Evolutionary conservation across 1,284 basidiomycete species (phyloP), one percentile per base, ranked within the genome.

Genomic region (Microbotryum scabiosae): DNA sequence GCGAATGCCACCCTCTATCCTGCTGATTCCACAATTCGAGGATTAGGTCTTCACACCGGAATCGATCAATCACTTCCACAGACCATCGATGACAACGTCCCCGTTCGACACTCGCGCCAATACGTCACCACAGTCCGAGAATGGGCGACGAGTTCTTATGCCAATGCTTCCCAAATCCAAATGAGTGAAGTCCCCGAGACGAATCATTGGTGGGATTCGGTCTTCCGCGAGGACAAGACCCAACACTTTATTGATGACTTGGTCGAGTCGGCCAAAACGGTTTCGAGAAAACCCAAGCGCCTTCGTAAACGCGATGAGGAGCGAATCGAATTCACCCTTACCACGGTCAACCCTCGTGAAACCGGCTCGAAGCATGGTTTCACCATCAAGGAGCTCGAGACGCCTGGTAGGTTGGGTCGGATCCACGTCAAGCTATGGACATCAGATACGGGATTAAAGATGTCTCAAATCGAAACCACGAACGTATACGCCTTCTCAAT

Each of bases 21-120:
- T n/a, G 12, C 14, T 9, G 5, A 16, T 18, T 30, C 23, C n/a
- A 3, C 44, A 3, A 30, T 7, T 9, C 30, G 30, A 30, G 30
- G 30, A 30, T 30, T 10, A 9, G 8, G 8, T 30, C 30, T 30
- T 23, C 18, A 6, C 10, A 28, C 5, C 5, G 32, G 21, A n/a
- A 32, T 32, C 6, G 47, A 26, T 10, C 26, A 3, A 6, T 5
- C 5, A n/a, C 10, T 23, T 32, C 10, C 4, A 16, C 18, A 58
- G 51, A 49, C 84, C 1, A 76, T 76, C 53, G 88, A 90, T 66
- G 82, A 84, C 36, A 90, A 90, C 62, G 88, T 90, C 7, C 87
- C 88, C 3, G 80, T 82, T 0, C 89, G 86, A 86, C 87, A 90
- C 68, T 82, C 83, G 4, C 81, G 86, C 26, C 84, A 85, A 69